Conservation (phyloP, 1,284 basidiomycete species). For the Ganoderma leucocontextum region DNA sequence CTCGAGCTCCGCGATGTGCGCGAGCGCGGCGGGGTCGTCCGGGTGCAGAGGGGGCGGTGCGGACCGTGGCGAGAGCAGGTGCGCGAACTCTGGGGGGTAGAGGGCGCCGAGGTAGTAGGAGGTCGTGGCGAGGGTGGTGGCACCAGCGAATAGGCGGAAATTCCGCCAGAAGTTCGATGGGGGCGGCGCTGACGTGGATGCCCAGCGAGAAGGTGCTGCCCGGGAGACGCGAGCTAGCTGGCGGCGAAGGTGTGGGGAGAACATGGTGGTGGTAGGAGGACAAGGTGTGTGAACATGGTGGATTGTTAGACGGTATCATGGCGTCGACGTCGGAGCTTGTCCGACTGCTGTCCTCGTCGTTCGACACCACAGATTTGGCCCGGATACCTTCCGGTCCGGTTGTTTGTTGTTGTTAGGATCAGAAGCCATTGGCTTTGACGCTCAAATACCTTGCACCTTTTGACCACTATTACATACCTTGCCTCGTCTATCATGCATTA, state of each 20-base stretch:
- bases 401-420: slow-evolving; percentile 18
- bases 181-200: slow-evolving; percentile 23
- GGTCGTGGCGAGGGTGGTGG: slow-evolving; percentile 32
- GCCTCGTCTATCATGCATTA: no score
- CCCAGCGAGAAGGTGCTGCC: slow-evolving; percentile 24
- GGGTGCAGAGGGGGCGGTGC: slow-evolving; percentile 75
- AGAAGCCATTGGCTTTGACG: slow-evolving; percentile 13
- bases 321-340: background rate
- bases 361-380: background rate
- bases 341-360: background rate
- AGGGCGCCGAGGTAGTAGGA: slow-evolving; percentile 66
- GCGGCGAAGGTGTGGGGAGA: slow-evolving; percentile 26
- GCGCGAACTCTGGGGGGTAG: slow-evolving; percentile 67
- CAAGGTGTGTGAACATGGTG: background rate
- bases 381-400: slow-evolving; percentile 10
- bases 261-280: slow-evolving; percentile 30
- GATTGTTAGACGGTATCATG: background rate
- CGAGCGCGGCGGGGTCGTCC: slow-evolving; percentile 67
- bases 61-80: slow-evolving; percentile 74
- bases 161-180: slow-evolving; percentile 28
- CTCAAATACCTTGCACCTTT: background rate
- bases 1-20: slow-evolving; percentile 73
- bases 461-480: background rate
- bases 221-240: slow-evolving; percentile 26
- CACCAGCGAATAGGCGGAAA: slow-evolving; percentile 30